Percentiles rank a stretch among this genome's conserved stretches.
Conservation (phyloP, 805 yeast species). For the Sugiyamaella americana region DNA sequence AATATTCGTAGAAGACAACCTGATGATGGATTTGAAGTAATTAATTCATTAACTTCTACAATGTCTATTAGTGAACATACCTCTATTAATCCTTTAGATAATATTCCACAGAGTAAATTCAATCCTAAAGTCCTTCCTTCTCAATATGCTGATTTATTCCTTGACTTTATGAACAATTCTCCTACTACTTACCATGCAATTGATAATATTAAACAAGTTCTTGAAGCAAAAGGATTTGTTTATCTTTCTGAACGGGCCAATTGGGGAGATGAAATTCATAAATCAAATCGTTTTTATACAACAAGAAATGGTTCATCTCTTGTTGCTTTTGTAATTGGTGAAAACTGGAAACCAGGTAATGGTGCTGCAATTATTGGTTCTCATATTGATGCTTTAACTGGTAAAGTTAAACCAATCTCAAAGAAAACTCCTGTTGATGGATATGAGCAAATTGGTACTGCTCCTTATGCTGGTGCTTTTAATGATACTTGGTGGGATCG, state of each 20-base stretch:
- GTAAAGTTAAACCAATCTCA: constrained; percentile 66
- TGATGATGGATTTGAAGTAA: neutral
- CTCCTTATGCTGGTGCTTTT: constrained; percentile 65
- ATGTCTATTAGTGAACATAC: neutral
- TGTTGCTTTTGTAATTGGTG: constrained; percentile 66
- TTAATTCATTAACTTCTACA: neutral
- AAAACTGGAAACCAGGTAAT: constrained; percentile 54
- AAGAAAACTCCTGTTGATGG: constrained; percentile 59
- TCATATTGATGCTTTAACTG: constrained; percentile 71
- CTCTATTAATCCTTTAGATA: neutral
- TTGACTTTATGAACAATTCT: constrained; percentile 62
- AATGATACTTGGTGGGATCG: constrained; percentile 68
- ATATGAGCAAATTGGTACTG: constrained; percentile 71
- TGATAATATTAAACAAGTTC: constrained; percentile 40
- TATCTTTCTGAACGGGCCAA: constrained; percentile 57
- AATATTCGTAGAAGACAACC: neutral
- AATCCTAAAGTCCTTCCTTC: constrained; percentile 12
- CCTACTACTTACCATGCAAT: constrained; percentile 78
- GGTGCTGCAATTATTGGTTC: constrained; percentile 65
- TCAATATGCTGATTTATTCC: constrained; percentile 40
- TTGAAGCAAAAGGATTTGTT: constrained; percentile 56
- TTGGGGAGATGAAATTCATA: constrained; percentile 42
- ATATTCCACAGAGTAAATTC: constrained; percentile 5
- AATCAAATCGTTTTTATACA: constrained; percentile 48
- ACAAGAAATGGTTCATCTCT: constrained; percentile 62